Evolutionary conservation across 208 protist genomes (phyloP).

Genomic region (Leishmania arabica): DNA sequence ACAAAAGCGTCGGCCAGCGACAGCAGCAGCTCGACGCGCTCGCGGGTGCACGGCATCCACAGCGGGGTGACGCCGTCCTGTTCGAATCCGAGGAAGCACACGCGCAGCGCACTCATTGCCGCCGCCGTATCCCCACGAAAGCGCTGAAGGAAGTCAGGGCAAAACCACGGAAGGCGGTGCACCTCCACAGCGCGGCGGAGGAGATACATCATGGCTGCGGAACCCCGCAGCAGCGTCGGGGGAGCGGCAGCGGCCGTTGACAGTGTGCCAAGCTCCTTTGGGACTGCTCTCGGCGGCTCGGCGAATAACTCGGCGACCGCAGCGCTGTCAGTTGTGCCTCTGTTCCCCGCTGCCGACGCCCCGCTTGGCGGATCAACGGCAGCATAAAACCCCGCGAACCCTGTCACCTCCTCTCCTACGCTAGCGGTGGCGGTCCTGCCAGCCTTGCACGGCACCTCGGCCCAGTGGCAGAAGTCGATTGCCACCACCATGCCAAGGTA

Average conservation of each 20-base stretch:
- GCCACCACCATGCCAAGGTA: constrained; percentile 83
- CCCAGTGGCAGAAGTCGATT: constrained; percentile 89
- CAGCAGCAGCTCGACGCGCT: constrained; percentile 65
- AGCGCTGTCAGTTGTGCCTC: not conserved
- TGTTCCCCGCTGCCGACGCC: not conserved
- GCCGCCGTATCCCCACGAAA: constrained; percentile 41
- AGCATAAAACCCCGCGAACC: constrained; percentile 64
- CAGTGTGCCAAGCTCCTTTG: not conserved
- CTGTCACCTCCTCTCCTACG: constrained; percentile 42
- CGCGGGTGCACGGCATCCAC: constrained; percentile 72
- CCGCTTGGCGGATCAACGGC: not conserved
- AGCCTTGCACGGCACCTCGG: constrained; percentile 31
- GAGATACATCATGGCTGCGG: constrained; percentile 78
- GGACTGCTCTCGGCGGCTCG: not conserved
- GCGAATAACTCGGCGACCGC: not conserved
- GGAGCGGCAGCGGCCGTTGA: not conserved
- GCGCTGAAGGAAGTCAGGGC: constrained; percentile 39
- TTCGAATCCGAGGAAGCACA: constrained; percentile 66
- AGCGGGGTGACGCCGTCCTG: constrained; percentile 59
- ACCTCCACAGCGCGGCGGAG: constrained; percentile 64
- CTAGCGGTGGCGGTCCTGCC: constrained; percentile 3
- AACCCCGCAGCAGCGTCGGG: constrained; percentile 55
- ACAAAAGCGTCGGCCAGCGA: constrained; percentile 40
- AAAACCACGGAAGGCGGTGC: constrained; percentile 65
- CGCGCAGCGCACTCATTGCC: constrained; percentile 35